Base-by-base conservation (phyloP, 306 rosid species). In the Begonia peltatifolia region DNA sequence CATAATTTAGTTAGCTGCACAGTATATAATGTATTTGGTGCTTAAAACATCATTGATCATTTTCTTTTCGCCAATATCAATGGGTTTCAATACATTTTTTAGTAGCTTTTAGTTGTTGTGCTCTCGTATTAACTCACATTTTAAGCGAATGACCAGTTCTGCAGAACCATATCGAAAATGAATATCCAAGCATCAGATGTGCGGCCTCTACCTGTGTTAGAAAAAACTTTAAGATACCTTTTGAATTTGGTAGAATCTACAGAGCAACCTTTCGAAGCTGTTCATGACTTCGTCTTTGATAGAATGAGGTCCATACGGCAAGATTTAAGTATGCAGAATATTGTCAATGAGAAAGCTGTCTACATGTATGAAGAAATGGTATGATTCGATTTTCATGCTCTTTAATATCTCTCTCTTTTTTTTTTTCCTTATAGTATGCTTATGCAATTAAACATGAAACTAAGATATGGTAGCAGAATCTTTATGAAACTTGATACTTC, bases 251-350 rank as follows among this genome's bases (percentile, higher is more conserved):
- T 78, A 67, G 79, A 83, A 53, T 62, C 85, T 35, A 54, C 62
- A 47, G 80, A 82, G 25, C 76, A 71, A 61, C 75, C 83, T 9
- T 85, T 85, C 66, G 85, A 82, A 82, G 94, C 76, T 61, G 63
- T 83, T 73, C 87, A 85, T 52, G 95, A 80, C 76, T 85, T 90
- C 69, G 44, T 85, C 38, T 90, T 80, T 53, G 97, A 85, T 71
- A 84, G 97, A 71, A 85, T 87, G 47, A 85, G 97, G 69, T 90
- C 97, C 48, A 78, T 90, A 57, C 74, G 95, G 35, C 97, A 90
- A 65, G 97, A 90, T 76, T 74, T 90, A 50, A 76, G 85, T n/a
- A 80, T 83, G 84, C 97, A 90, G 65, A 71, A 68, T 67, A 78
- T 82, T 59, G 73, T 63, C 52, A 71, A 71, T 47, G 72, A 71